Evolutionary conservation across 148 eudicot species (phyloP), one percentile per base, ranked within the genome.

Genomic region (Diospyros lotus): DNA sequence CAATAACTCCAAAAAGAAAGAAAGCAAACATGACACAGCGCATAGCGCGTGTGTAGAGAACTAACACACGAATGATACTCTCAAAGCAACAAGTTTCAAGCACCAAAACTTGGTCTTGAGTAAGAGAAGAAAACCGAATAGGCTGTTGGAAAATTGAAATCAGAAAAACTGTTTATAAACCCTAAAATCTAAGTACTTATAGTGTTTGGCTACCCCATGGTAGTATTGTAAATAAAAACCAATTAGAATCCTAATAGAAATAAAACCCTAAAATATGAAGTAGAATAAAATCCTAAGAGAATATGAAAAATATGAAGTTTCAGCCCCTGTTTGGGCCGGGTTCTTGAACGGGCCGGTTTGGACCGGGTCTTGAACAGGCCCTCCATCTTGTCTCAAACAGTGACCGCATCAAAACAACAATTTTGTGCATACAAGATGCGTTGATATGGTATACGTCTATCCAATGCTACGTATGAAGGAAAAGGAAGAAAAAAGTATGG

Each of bases 321-420:
- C 28, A 0, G 28, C 28, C 28, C 28, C 28, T 28, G 28, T 28
- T 28, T 28, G 28, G 28, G 28, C 28, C 28, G 28, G 28, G 28
- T 28, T 28, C 28, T 28, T 28, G 28, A 28, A 28, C 28, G 0
- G 28, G 28, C 28, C 28, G 28, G 28, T 74, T 84, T 46, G 82
- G 82, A 74, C 86, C 75, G 89, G 67, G 85, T 73, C 61, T 93
- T 94, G 28, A 28, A 28, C 28, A 28, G 28, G 28, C 28, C 28
- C 28, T 28, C 28, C 28, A 28, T 28, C 28, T 28, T 28, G 28
- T 28, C 28, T 28, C 28, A 28, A 28, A 28, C 28, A 28, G 28
- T 28, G 28, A 28, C 76, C 96, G 88, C 83, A 97, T 86, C 68
- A 97, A 96, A 81, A 91, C 85, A 72, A 96, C 84, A 15, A 75